These are phyloP conservation scores for Pichia insulana DNA, from an alignment of 805 yeast genomes.

Conservation along the genomic window DNA sequence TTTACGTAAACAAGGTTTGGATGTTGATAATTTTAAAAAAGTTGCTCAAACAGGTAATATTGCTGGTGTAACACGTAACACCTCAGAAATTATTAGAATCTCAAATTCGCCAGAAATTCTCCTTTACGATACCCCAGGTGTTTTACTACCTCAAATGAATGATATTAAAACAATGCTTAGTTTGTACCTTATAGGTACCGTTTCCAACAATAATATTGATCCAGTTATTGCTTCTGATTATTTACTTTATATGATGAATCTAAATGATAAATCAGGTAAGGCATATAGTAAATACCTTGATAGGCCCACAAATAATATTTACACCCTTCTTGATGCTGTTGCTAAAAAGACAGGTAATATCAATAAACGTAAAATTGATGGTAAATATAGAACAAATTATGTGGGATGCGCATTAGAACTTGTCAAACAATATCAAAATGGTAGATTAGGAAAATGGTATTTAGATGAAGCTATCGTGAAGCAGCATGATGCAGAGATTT, in stretches of 20 bases:
- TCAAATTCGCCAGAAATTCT: slow-evolving; percentile 52
- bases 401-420: slow-evolving; percentile 56
- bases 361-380: slow-evolving; percentile 17
- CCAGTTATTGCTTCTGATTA: slow-evolving; percentile 85
- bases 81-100: slow-evolving; percentile 68
- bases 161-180: slow-evolving; percentile 64
- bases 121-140: slow-evolving; percentile 90
- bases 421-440: slow-evolving; percentile 54
- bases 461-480: slow-evolving; percentile 20
- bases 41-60: slow-evolving; percentile 81
- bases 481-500: slow-evolving; percentile 5
- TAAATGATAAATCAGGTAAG: slow-evolving; percentile 41
- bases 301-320: slow-evolving; percentile 66
- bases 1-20: slow-evolving; percentile 37
- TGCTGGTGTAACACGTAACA: slow-evolving; percentile 82
- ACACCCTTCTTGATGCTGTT: slow-evolving; percentile 42
- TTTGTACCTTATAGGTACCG: slow-evolving; percentile 66
- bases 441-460: slow-evolving; percentile 32
- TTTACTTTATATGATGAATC: slow-evolving; percentile 62
- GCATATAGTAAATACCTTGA: slow-evolving; percentile 39
- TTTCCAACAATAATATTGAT: slow-evolving; percentile 51
- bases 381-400: slow-evolving; percentile 36
- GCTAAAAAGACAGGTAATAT: slow-evolving; percentile 31
- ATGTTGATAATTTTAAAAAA: slow-evolving; percentile 33
- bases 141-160: slow-evolving; percentile 67